Base-by-base conservation (phyloP, 306 rosid genomes). In the Malus sieversii region DNA sequence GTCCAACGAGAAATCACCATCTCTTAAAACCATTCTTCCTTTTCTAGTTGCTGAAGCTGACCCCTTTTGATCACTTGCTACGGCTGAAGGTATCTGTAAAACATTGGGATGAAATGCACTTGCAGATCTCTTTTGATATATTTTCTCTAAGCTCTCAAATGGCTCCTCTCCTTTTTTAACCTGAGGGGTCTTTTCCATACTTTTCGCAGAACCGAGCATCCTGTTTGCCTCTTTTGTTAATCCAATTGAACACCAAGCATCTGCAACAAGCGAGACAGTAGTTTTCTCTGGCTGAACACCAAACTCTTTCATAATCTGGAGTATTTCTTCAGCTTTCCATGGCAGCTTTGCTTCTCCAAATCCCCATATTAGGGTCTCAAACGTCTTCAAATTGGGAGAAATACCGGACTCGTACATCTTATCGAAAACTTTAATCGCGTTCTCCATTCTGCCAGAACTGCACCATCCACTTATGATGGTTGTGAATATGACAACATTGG, bases 401-500 rank as follows among this genome's bases (percentile, higher is more conserved):
- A 87, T 77, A 23, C 85, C 78, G 38, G 23, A 79, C 70, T 88
- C 91, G 48, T 84, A 77, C 93, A 90, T 90, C 71, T 84, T 85
- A 66, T 87, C 63, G 16, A 90, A 85, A 71, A 85, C 77, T 82
- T 76, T 82, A 44, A 85, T 77, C 4, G 96, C 96, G 20, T 74
- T n/a, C 71, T 87, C 91, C 96, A 88, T 88, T 82, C 86, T 84
- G 64, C 90, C 90, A 45, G 88, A 53, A 72, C 91, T 80, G 86
- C 96, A 81, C 88, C 91, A 90, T 79, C 93, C 96, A 46, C 96
- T 84, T 23, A 88, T 87, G 82, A 87, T 75, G 75, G 85, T 90
- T 45, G 93, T 90, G 59, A 88, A 87, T 71, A 87, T 78, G 76
- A 90, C 96, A 76, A 88, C 89, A n/a, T 82, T 90, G 29, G 93